Conservation (phyloP, 164 flowering plant genomes). For the Stephania japonica region DNA sequence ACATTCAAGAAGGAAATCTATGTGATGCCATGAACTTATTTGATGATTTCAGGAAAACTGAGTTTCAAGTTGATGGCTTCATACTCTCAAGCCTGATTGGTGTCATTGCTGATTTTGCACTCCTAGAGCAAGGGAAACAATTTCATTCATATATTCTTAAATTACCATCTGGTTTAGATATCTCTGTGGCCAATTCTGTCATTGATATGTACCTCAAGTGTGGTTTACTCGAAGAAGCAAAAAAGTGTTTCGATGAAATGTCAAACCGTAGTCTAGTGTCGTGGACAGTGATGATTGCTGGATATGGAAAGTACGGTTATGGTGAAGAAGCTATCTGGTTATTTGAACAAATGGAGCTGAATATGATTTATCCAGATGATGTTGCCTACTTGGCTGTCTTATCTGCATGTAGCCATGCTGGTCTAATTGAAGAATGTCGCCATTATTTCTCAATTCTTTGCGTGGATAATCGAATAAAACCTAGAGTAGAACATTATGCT, state of each 20-base stretch:
- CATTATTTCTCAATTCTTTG: constrained; percentile 46
- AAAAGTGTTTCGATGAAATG: constrained; percentile 41
- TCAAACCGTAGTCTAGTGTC: constrained; percentile 43
- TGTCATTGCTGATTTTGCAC: constrained; percentile 71
- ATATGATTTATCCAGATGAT: constrained; percentile 49
- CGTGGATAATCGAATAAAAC: constrained; percentile 24
- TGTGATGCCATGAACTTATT: constrained; percentile 47
- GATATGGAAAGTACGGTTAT: constrained; percentile 74
- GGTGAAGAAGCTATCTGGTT: constrained; percentile 49
- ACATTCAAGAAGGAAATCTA: constrained; percentile 56
- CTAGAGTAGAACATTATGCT: constrained; percentile 77
- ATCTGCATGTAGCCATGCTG: constrained; percentile 83
- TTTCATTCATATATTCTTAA: constrained; percentile 54
- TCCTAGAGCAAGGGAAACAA: constrained; percentile 72
- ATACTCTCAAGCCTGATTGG: constrained; percentile 62
- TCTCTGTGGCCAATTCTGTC: constrained; percentile 57
- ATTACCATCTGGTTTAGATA: constrained; percentile 47
- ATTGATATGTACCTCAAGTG: constrained; percentile 85
- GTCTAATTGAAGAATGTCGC: constrained; percentile 51
- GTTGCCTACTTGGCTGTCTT: constrained; percentile 74
- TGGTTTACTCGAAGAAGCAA: constrained; percentile 59
- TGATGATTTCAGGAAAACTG: constrained; percentile 40
- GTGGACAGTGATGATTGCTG: constrained; percentile 81
- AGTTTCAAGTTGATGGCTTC: constrained; percentile 44
- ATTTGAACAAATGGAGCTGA: constrained; percentile 45